phyloP scores from a whole-genome alignment of 2,329 filamentous ascomycete species.

The Curvularia verruculosa region DNA sequence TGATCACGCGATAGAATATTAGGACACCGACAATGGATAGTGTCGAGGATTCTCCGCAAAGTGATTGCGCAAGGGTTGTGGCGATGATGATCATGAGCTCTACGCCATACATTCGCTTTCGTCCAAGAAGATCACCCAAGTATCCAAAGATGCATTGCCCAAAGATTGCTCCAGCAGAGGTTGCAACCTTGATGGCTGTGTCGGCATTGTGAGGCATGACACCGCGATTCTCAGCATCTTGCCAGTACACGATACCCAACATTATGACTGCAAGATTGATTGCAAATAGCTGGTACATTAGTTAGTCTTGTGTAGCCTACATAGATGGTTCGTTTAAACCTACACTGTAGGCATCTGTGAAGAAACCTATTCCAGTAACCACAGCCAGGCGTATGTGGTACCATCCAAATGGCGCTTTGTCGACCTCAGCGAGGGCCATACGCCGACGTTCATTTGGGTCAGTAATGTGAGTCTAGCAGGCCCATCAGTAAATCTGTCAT shows the following conservation, averaged over 20 bases:
- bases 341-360: conserved; percentile 75
- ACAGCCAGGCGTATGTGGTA: conserved; percentile 79
- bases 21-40: conserved; percentile 48
- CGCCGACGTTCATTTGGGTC: conserved; percentile 47
- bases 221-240: conserved; percentile 50
- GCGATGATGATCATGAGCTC: conserved; percentile 51
- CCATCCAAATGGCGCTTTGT: conserved; percentile 52
- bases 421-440: conserved; percentile 46
- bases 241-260: conserved; percentile 81
- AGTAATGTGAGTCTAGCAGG: conserved; percentile 34
- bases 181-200: conserved; percentile 84
- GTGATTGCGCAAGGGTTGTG: conserved; percentile 48
- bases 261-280: conserved; percentile 61
- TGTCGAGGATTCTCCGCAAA: conserved; percentile 44
- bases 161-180: conserved; percentile 80
- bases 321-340: background rate
- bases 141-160: conserved; percentile 75
- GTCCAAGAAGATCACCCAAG: conserved; percentile 76
- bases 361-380: conserved; percentile 85
- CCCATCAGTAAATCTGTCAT: conserved; percentile 18
- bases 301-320: conserved; percentile 11
- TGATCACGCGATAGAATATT: conserved; percentile 50
- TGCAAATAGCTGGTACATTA: conserved; percentile 60
- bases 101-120: conserved; percentile 80
- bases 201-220: conserved; percentile 70